Evolutionary conservation across 352 stramenopile species (phyloP).

Genomic region (Halophytophthora polymorphica): DNA sequence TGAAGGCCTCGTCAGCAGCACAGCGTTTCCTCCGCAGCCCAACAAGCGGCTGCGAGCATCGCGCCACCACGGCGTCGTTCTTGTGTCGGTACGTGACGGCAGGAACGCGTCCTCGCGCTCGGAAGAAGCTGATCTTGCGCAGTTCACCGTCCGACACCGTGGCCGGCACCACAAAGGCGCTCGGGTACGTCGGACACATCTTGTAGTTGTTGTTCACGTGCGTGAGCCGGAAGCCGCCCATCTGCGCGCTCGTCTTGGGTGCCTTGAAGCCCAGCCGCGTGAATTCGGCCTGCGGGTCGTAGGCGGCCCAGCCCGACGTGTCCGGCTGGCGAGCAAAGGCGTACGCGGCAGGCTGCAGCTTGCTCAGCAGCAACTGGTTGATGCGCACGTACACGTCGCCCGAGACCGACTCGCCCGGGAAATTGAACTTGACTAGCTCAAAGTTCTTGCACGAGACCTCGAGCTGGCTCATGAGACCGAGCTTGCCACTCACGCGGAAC

Average conservation of each 20-base stretch:
- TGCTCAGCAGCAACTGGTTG: constrained; percentile 50
- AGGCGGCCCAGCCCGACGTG: constrained; percentile 49
- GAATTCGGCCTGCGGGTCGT: constrained; percentile 59
- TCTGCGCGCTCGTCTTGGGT: constrained; percentile 29
- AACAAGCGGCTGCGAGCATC: constrained; percentile 93
- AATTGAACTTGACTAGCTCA: constrained; percentile 76
- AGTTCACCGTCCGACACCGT: constrained; percentile 91
- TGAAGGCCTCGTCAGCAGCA: constrained; percentile 87
- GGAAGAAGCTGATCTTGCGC: constrained; percentile 86
- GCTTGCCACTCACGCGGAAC: constrained; percentile 37
- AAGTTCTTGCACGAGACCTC: constrained; percentile 89
- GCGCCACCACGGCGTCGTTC: constrained; percentile 91
- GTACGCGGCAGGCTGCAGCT: constrained; percentile 54
- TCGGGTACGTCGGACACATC: constrained; percentile 80
- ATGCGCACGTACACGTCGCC: constrained; percentile 69
- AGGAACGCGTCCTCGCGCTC: constrained; percentile 90
- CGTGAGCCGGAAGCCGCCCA: constrained; percentile 63
- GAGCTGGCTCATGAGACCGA: constrained; percentile 55
- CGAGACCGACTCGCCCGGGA: constrained; percentile 57
- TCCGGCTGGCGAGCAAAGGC: constrained; percentile 38
- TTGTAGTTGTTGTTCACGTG: constrained; percentile 77
- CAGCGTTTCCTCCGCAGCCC: constrained; percentile 92
- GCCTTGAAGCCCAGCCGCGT: constrained; percentile 48
- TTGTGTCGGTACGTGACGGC: constrained; percentile 89
- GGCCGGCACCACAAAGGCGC: constrained; percentile 86